Percentiles rank a stretch among this genome's conserved stretches.
Evolutionary conservation across 331 rosid genomes (phyloP).

Genomic region (Pyrus hybrid): DNA sequence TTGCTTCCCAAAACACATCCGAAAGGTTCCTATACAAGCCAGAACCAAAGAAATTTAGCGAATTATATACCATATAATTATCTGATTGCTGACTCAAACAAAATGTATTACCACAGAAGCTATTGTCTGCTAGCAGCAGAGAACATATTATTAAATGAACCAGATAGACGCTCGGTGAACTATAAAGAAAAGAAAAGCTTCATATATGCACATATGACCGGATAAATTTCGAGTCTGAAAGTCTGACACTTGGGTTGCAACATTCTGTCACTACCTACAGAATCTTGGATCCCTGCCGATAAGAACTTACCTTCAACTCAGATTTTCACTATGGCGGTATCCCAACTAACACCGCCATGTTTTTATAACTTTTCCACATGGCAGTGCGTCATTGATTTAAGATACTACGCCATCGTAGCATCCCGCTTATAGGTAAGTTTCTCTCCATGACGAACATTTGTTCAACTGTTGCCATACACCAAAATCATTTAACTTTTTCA

Average conservation of each 20-base stretch:
- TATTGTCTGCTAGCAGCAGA: neutral
- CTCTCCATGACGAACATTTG: neutral
- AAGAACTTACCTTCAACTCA: neutral
- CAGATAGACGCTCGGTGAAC: neutral
- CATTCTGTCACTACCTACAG: neutral
- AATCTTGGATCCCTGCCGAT: neutral
- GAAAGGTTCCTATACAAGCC: constrained; percentile 62
- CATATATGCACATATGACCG: neutral
- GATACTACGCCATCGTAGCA: neutral
- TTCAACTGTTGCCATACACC: neutral
- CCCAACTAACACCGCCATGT: neutral
- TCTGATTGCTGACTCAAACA: neutral
- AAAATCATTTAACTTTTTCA: neutral
- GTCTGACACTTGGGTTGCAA: neutral
- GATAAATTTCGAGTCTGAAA: neutral
- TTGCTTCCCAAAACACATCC: constrained; percentile 89
- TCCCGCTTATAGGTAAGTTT: neutral
- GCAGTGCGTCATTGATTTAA: neutral
- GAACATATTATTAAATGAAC: neutral
- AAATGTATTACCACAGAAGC: neutral
- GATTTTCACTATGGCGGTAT: neutral
- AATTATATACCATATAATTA: neutral
- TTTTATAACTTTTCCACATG: neutral
- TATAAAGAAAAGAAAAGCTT: neutral
- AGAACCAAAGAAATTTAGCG: constrained; percentile 9